phyloP scores from a whole-genome alignment of 2,329 filamentous ascomycete genomes.

The Tolypocladium ophioglossoides region DNA sequence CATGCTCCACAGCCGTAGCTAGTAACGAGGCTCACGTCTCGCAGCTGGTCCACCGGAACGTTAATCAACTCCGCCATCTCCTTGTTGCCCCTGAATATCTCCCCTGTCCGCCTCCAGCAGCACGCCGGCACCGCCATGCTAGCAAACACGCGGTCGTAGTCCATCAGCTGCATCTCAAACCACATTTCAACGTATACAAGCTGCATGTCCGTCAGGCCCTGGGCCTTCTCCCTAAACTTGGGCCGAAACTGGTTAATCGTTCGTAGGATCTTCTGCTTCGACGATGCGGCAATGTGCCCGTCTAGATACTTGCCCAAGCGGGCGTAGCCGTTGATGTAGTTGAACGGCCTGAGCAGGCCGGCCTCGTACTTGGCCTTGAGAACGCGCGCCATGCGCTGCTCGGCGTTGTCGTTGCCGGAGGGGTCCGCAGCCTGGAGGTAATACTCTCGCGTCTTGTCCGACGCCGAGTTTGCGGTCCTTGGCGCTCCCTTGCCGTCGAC shows the following conservation, averaged over 20 bases:
- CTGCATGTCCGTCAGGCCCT: slow-evolving; percentile 85
- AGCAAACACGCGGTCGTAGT: slow-evolving; percentile 96
- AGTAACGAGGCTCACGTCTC: slow-evolving; percentile 58
- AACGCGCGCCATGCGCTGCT: slow-evolving; percentile 90
- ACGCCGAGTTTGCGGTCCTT: slow-evolving; percentile 55
- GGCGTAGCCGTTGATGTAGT: slow-evolving; percentile 95
- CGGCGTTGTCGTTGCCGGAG: slow-evolving; percentile 71
- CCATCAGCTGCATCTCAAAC: slow-evolving; percentile 94
- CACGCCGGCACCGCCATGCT: slow-evolving; percentile 98
- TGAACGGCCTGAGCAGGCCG: slow-evolving; percentile 89
- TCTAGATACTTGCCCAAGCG: slow-evolving; percentile 87
- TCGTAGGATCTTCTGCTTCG: slow-evolving; percentile 82
- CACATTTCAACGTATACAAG: slow-evolving; percentile 96
- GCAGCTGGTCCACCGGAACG: slow-evolving; percentile 78
- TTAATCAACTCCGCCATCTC: slow-evolving; percentile 97
- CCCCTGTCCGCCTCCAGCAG: slow-evolving; percentile 91
- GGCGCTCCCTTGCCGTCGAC: slow-evolving; percentile 40
- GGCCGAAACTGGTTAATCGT: slow-evolving; percentile 90
- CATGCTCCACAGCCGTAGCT: neutral
- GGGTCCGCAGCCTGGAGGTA: slow-evolving; percentile 96
- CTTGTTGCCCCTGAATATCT: slow-evolving; percentile 95
- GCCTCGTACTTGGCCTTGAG: slow-evolving; percentile 94
- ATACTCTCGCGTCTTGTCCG: slow-evolving; percentile 76
- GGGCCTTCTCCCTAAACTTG: slow-evolving; percentile 92
- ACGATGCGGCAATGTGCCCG: slow-evolving; percentile 68